A percentile compares a stretch with the other conserved stretches of the same genome.
Conservation (phyloP, 116 monocot genomes). For the Phalaenopsis hybrid region DNA sequence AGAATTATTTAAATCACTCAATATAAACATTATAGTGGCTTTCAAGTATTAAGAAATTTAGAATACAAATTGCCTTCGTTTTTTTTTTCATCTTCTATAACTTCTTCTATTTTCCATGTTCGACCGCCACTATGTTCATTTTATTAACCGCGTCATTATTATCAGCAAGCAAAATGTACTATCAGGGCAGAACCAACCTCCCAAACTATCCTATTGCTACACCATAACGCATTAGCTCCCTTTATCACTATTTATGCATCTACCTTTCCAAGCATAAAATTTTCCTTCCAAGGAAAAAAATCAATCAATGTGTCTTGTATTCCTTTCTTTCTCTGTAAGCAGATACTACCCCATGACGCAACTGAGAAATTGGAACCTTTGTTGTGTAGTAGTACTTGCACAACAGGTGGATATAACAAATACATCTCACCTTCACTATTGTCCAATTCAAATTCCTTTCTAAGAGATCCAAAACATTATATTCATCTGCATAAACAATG, state of each 20-base stretch:
- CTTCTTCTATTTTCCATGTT: neutral
- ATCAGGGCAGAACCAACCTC: neutral
- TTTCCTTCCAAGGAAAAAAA: neutral
- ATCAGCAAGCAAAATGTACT: neutral
- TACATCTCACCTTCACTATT: too few relatives aligned
- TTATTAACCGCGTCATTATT: neutral
- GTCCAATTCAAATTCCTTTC: too few relatives aligned
- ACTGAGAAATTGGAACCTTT: too few relatives aligned
- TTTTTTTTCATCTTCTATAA: neutral
- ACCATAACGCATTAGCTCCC: neutral
- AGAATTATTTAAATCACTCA: neutral
- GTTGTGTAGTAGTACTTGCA: too few relatives aligned
- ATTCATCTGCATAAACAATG: too few relatives aligned
- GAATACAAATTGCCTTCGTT: neutral
- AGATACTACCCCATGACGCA: too few relatives aligned
- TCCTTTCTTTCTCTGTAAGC: too few relatives aligned
- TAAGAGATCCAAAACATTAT: too few relatives aligned
- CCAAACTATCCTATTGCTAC: too few relatives aligned
- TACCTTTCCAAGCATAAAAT: neutral
- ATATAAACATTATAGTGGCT: neutral
- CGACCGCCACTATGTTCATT: neutral
- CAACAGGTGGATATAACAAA: too few relatives aligned
- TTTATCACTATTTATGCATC: neutral
- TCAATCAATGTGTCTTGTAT: neutral
- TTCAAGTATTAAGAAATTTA: neutral